A percentile compares a stretch with the other conserved stretches of the same genome.
Conservation (phyloP, 495 filamentous ascomycete species). For the Aspergillus haitiensis region DNA sequence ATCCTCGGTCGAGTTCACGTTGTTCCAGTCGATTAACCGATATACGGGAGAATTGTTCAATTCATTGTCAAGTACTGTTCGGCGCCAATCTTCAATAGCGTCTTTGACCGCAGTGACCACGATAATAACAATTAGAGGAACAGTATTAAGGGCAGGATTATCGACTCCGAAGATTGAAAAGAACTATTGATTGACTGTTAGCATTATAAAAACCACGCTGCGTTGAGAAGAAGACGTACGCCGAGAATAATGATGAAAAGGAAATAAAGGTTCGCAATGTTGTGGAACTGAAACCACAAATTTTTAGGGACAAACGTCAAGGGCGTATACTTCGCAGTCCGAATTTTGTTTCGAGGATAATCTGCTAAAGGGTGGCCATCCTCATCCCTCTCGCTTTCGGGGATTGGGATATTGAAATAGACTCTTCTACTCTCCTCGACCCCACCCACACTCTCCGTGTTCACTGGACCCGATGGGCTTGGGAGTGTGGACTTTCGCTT, state of each 20-base stretch:
- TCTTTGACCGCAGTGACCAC: slow-evolving; percentile 90
- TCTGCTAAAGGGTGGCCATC: slow-evolving; percentile 68
- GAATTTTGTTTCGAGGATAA: slow-evolving; percentile 92
- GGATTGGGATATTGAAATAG: slow-evolving; percentile 86
- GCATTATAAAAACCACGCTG: neutral
- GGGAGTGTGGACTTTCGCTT: slow-evolving; percentile 60
- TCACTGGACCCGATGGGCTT: slow-evolving; percentile 36
- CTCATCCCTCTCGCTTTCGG: slow-evolving; percentile 76
- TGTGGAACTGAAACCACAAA: slow-evolving; percentile 95
- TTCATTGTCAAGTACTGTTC: slow-evolving; percentile 88
- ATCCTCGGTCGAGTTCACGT: slow-evolving; percentile 90
- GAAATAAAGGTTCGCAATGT: slow-evolving; percentile 98
- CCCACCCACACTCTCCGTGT: slow-evolving; percentile 41
- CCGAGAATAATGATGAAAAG: slow-evolving; percentile 91
- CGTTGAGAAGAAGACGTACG: slow-evolving; percentile 48
- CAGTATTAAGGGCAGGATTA: slow-evolving; percentile 86
- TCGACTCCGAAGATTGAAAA: slow-evolving; percentile 93
- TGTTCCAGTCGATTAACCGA: slow-evolving; percentile 80
- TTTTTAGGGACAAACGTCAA: slow-evolving; percentile 98
- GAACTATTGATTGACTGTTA: slow-evolving; percentile 58
- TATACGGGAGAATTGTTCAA: slow-evolving; percentile 97
- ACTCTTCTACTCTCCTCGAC: slow-evolving; percentile 50
- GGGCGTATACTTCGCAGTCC: slow-evolving; percentile 95
- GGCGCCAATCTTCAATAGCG: slow-evolving; percentile 94
- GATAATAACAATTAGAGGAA: slow-evolving; percentile 94